Evolutionary conservation across 345 rosid species (phyloP), one percentile per base, ranked within the genome.

Genomic region (Corchorus olitorius): DNA sequence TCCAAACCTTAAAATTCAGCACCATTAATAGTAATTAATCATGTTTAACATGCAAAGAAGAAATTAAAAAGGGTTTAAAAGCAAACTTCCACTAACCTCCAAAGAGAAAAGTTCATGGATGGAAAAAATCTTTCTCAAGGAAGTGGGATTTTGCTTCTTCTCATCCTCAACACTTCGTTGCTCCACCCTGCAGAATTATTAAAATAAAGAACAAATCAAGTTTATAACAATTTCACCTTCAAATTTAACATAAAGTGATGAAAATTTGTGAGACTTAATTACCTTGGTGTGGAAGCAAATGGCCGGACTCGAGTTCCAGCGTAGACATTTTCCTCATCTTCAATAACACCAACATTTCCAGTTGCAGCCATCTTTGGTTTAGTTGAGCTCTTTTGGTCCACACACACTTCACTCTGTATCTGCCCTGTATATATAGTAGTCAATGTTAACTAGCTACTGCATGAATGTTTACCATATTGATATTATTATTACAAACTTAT

Each of bases 1-100:
- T 80, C 88, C 88, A 89, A 87, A 89, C 84, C 89, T 89, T 85
- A 17, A 49, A 56, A 4, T 56, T 58, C 65, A 55, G 35, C 14
- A 41, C 13, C 19, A 72, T 41, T 17, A 17, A 39, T 6, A 41
- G 3, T 61, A 33, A 8, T 7, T 61, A 33, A 8, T 7, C 19
- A 55, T 55, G 19, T 15, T 55, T 55, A 65, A 39, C 43, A 39
- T 41, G 33, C 15, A 17, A 20, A 20, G 4, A 45, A 9, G 0
- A n/a, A 12, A 6, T 5, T 41, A 19, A 39, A 37, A 5, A 17
- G 1, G 10, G 1, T 35, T 14, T 15, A 22, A 52, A 4, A 10
- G 39, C 9, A 17, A 16, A n/a, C n/a, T 13, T 8, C 19, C 64
- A 22, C 8, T 5, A 45, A 73, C 76, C 67, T 73, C 55, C 43